Base-by-base conservation (phyloP, 257 asterid genomes). In the Scutellaria galericulata region DNA sequence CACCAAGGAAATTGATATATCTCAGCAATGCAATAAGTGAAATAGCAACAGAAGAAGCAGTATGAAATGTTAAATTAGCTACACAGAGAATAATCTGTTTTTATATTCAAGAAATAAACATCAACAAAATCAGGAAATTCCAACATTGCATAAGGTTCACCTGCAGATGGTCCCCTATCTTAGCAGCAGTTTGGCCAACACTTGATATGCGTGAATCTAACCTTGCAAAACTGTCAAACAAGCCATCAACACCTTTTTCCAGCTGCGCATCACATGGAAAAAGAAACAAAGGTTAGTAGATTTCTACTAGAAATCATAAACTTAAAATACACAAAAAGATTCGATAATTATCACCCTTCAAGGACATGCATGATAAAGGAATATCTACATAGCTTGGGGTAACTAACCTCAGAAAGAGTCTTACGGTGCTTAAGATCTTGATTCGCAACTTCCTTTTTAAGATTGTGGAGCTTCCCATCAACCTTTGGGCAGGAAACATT, bases 171-270 rank as follows among this genome's bases (percentile, higher is more conserved):
- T 95, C 99, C 15, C 99, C 99, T 35, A 95, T 95, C 87, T 95
- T 92, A 64, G 98, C 99, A 70, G 99, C 98, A 59, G 98, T 95
- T 87, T 95, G 99, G 40, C 99, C 99, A 74, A 91, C 97, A 75
- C 97, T 91, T 24, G 99, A 94, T 81, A 94, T 91, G 47, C 97
- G 99, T 31, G 95, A 84, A 87, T 94, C 99, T 82, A 94, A 81
- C 84, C 99, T 84, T 46, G 96, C 95, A 69, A 94, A 94, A 83
- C 99, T 94, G 76, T 79, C 87, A 80, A 94, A 94, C 82, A 94
- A 85, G 82, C 93, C 98, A 76, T 86, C 94, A 73, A 92, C 97
- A 72, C 99, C 98, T 86, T 90, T 92, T 75, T 92, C 99, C 79
- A 95, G 89, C 99, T 92, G 90, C 79, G 79, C 50, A 72, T 69